A percentile compares a stretch with the other conserved stretches of the same genome.
These are phyloP conservation scores for Amanita muscaria DNA, from an alignment of 768 basidiomycete genomes.

Conservation along the genomic window DNA sequence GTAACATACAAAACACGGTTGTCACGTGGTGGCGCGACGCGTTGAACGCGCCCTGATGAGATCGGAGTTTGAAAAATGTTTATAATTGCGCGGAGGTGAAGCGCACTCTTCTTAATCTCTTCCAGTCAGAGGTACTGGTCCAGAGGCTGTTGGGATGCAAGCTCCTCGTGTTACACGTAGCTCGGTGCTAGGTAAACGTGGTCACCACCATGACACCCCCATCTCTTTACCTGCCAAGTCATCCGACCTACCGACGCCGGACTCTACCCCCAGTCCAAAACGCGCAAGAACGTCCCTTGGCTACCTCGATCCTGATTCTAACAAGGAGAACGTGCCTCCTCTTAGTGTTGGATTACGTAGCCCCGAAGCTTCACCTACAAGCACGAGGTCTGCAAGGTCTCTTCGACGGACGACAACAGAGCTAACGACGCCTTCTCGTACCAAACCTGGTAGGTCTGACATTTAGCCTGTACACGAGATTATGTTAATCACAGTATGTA, in stretches of 20 bases:
- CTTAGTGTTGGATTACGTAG: constrained; percentile 31
- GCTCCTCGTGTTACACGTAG: constrained; percentile 33
- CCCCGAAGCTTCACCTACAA: constrained; percentile 24
- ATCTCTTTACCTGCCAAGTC: constrained; percentile 15
- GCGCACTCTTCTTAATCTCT: constrained; percentile 7
- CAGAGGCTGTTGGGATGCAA: constrained; percentile 25
- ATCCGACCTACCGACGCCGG: constrained; percentile 45
- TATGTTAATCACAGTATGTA: constrained; percentile 7
- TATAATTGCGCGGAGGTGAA: constrained; percentile 13
- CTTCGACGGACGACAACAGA: constrained; percentile 32
- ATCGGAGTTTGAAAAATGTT: constrained; percentile 29
- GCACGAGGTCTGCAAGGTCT: constrained; percentile 30
- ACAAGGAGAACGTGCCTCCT: constrained; percentile 79
- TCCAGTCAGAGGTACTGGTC: constrained; percentile 5
- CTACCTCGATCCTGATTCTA: constrained; percentile 44
- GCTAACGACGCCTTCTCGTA: constrained; percentile 32
- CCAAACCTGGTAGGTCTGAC: constrained; percentile 40
- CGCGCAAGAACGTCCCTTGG: constrained; percentile 43
- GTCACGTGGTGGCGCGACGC: constrained; percentile 31
- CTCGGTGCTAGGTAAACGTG: constrained; percentile 45
- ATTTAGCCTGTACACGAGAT: no score
- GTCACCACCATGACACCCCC: constrained; percentile 29
- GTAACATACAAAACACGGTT: not conserved
- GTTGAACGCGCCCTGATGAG: constrained; percentile 30
- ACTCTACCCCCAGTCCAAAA: constrained; percentile 57